These are phyloP conservation scores for Aspergillus aculeatinus DNA, from an alignment of 2,329 filamentous ascomycete genomes.

Conservation along the genomic window DNA sequence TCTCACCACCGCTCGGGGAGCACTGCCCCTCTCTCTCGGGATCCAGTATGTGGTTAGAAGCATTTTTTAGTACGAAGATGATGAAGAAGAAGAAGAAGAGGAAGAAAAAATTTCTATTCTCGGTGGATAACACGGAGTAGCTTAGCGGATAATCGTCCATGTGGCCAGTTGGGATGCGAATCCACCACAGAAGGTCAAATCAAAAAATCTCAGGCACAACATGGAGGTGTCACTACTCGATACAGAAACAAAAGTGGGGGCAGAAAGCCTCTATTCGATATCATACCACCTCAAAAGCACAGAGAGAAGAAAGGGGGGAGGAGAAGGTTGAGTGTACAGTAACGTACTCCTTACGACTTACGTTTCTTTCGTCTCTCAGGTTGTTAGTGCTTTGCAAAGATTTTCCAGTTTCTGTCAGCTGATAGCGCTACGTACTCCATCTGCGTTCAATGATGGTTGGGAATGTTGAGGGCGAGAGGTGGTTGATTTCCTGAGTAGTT, in stretches of 20 bases:
- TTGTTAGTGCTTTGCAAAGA: too few relatives aligned
- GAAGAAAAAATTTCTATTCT: neutral
- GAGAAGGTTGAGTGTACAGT: too few relatives aligned
- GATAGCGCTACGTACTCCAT: too few relatives aligned
- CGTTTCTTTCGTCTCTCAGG: too few relatives aligned
- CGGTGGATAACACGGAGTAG: neutral
- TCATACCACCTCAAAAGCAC: too few relatives aligned
- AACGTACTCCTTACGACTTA: too few relatives aligned
- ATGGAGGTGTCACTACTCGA: neutral
- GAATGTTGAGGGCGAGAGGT: too few relatives aligned
- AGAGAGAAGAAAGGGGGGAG: too few relatives aligned
- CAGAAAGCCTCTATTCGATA: neutral
- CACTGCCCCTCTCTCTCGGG: neutral
- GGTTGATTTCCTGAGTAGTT: too few relatives aligned
- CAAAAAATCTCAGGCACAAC: neutral
- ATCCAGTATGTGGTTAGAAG: neutral
- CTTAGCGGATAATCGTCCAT: neutral
- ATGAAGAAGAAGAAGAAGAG: neutral
- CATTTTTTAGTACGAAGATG: neutral
- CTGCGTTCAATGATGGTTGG: too few relatives aligned
- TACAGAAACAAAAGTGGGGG: neutral
- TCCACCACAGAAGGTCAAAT: neutral
- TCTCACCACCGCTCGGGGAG: neutral
- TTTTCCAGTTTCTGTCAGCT: too few relatives aligned
- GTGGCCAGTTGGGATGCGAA: neutral